Evolutionary conservation across 2,329 filamentous ascomycete genomes (phyloP).

Genomic region (Fusarium proliferatum): DNA sequence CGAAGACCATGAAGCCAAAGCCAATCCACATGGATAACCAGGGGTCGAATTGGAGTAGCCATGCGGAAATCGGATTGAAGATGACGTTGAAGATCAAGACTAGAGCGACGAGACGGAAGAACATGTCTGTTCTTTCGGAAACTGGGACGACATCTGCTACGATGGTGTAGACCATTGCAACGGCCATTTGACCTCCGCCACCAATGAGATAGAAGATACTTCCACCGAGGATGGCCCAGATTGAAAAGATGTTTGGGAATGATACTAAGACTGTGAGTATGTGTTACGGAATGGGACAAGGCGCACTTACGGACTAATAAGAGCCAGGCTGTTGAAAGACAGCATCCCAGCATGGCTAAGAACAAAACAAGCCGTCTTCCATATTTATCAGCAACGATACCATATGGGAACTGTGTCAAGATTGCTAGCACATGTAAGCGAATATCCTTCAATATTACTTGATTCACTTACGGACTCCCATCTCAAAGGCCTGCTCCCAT

Average conservation of each 20-base stretch:
- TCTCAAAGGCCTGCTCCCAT: slow-evolving; percentile 58
- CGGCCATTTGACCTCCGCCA: slow-evolving; percentile 52
- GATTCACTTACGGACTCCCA: slow-evolving; percentile 55
- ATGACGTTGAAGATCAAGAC: slow-evolving; percentile 54
- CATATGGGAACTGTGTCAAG: slow-evolving; percentile 58
- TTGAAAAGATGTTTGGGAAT: slow-evolving; percentile 52
- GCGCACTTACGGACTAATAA: slow-evolving; percentile 48
- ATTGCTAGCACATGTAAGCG: slow-evolving; percentile 48
- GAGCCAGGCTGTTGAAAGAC: slow-evolving; percentile 45
- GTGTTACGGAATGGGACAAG: rapidly evolving
- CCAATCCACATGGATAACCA: slow-evolving; percentile 56
- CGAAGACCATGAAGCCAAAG: slow-evolving; percentile 45
- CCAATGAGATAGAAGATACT: slow-evolving; percentile 54
- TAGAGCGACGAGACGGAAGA: slow-evolving; percentile 54
- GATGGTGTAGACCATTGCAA: slow-evolving; percentile 59
- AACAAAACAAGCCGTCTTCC: slow-evolving; percentile 57
- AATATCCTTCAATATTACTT: rapidly evolving
- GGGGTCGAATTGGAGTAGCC: slow-evolving; percentile 52
- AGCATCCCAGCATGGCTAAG: slow-evolving; percentile 49
- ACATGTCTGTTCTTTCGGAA: slow-evolving; percentile 52
- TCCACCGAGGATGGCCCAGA: slow-evolving; percentile 53
- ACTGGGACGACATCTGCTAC: slow-evolving; percentile 57
- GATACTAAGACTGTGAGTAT: slow-evolving; percentile 46
- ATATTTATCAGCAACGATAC: slow-evolving; percentile 59
- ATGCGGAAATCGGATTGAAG: slow-evolving; percentile 54